Evolutionary conservation across 2,329 filamentous ascomycete genomes (phyloP).

Genomic region (Botrytis deweyae): DNA sequence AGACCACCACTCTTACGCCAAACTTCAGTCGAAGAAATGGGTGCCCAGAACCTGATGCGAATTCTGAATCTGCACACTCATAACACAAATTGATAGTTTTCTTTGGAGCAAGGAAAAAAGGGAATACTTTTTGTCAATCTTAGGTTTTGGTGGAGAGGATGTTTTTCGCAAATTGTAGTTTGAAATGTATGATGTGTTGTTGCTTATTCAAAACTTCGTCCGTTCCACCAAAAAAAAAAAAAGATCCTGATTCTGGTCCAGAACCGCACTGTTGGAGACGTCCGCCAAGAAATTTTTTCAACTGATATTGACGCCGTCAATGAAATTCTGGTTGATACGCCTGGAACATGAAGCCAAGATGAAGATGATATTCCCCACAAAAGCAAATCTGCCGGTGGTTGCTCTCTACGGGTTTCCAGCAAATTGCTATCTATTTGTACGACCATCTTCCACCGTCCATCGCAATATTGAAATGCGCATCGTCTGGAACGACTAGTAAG

Average conservation of each 20-base stretch:
- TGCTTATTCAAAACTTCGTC: neutral
- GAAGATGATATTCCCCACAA: no score
- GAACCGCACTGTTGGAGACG: neutral
- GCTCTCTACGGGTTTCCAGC: neutral
- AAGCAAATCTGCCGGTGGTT: neutral
- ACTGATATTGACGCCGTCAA: neutral
- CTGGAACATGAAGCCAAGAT: neutral
- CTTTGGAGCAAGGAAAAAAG: neutral
- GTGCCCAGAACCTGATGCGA: constrained; percentile 37
- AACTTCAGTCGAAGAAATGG: constrained; percentile 31
- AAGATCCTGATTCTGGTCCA: neutral
- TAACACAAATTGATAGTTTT: constrained; percentile 30
- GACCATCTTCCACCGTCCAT: neutral
- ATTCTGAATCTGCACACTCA: constrained; percentile 40
- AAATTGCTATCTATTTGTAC: neutral
- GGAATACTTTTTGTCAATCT: neutral
- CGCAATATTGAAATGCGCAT: neutral
- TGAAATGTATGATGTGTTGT: neutral
- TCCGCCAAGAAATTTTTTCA: neutral
- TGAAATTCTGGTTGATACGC: neutral
- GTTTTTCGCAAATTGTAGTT: neutral
- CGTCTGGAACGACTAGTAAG: no score
- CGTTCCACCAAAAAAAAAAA: no score
- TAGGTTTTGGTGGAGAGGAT: neutral
- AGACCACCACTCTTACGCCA: neutral